Conservation (phyloP, 768 basidiomycete species). For the Hygrophoropsis aurantiaca region DNA sequence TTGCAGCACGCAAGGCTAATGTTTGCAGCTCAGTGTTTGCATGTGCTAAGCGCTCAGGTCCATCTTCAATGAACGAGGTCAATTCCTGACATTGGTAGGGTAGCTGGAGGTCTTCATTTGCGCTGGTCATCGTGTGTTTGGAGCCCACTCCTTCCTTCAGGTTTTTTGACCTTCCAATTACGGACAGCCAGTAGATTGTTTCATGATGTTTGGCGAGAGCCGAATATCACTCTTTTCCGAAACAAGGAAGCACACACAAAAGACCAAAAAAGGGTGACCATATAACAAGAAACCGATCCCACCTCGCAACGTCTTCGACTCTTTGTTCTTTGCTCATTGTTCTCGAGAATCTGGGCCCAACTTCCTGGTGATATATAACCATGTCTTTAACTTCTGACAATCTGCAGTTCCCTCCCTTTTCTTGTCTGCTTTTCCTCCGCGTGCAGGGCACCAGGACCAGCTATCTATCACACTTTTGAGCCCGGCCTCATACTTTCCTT, state of each 20-base stretch:
- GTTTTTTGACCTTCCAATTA: too few relatives aligned
- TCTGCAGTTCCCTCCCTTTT: conserved; percentile 12
- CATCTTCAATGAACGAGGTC: conserved; percentile 53
- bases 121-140: too few relatives aligned
- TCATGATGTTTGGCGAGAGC: too few relatives aligned
- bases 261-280: too few relatives aligned
- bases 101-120: conserved; percentile 9
- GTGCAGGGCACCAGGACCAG: conserved; percentile 29
- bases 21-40: conserved; percentile 53
- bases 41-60: conserved; percentile 53
- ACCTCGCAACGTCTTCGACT: too few relatives aligned
- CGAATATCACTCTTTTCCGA: too few relatives aligned
- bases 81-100: conserved; percentile 48
- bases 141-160: too few relatives aligned
- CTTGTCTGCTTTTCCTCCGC: conserved; percentile 12
- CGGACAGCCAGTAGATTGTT: too few relatives aligned
- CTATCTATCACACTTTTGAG: conserved; percentile 7
- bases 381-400: neutral
- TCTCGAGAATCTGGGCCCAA: neutral
- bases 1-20: conserved; percentile 66
- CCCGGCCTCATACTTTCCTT: neutral
- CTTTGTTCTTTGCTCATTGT: too few relatives aligned
- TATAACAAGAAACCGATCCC: too few relatives aligned
- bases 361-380: neutral
- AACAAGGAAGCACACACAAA: too few relatives aligned